Evolutionary conservation across 2,329 filamentous ascomycete genomes (phyloP), one percentile per base, ranked within the genome.

Genomic region (Sporothrix globosa): DNA sequence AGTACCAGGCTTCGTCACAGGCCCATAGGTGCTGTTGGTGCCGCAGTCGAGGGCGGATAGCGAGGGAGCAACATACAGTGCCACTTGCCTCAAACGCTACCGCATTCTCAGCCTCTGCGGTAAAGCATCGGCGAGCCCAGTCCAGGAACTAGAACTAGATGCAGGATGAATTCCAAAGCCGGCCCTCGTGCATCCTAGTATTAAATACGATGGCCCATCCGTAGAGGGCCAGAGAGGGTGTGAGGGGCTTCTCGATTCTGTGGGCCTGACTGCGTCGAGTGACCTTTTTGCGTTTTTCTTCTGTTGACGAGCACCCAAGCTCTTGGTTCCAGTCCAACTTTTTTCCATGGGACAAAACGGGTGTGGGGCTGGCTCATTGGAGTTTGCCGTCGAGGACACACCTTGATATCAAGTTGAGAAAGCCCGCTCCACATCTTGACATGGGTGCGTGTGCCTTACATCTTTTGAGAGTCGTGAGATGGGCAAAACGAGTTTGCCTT

Each of bases 321-420:
- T 41, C 54, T 39, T 41, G 54, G 54, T 41, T 58, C 30, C 30
- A 58, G 54, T 39, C 54, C 54, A 58, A n/a, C 54, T 58, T 11
- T 58, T 58, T 58, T 41, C 10, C 9, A n/a, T 17, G 53, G 34
- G 7, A 39, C 9, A 58, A 58, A 21, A 58, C 9, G 19, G 54
- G 30, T n/a, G 54, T 58, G 54, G 54, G 54, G 17, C 9, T 19
- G 10, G 39, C n/a, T n/a, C 19, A 9, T 48, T 48, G 46, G 46
- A 5, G 17, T 19, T 17, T 19, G 17, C 46, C 3, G 17, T 48
- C 17, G 14, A 44, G 14, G 46, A 17, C 14, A 19, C 46, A 17
- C 17, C 17, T 39, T 13, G 54, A 58, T 58, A 39, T 58, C 54
- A 39, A 58, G 14, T 48, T 17, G 17, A n/a, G 3, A 19, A 19